Base-by-base conservation (phyloP, 83 land plant species). In the Picea engelmannii region DNA sequence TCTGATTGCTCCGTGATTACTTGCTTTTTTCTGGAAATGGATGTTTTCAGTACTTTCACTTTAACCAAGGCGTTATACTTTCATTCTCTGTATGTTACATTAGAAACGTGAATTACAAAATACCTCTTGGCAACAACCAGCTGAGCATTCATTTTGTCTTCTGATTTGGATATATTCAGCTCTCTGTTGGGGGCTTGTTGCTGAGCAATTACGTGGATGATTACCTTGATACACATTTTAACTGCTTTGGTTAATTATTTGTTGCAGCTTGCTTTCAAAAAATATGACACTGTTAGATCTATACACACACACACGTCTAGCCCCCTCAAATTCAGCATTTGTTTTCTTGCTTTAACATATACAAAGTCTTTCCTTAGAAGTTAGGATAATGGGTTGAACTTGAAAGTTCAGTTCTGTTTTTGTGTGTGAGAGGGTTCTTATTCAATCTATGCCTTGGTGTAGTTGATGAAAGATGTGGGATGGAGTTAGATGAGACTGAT, bases 401-500 rank as follows among this genome's bases (percentile, higher is more conserved):
- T 79, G 11, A 79, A 23, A 21, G n/a, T 55, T 81, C 60, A 23
- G 13, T 64, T 49, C 16, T 78, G 6, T 2, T 71, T 31, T 5
- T 12, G 62, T 52, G 23, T 78, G 61, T 16, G 62, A 31, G 8
- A 59, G 66, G 18, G 20, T 71, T 80, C 24, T 12, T 55, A 55
- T 82, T 62, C 17, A 76, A 44, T 2, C 25, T 75, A 25, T 77
- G 42, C 25, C 25, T 76, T 87, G 59, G 3, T 67, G 73, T 88
- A 98, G 99, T 94, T 87, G 99, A 98, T 90, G 99, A 98, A 62
- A 92, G 99, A 25, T 96, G 94, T 83, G 98, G 91, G 52, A 98
- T 98, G 99, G 99, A 98, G 88, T 86, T 98, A 66, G 99, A 98
- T 88, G 99, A 98, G 87, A 98, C 99, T 73, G 99, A 98, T 88